phyloP scores from a whole-genome alignment of 768 basidiomycete species.

The Suillus paluster region DNA sequence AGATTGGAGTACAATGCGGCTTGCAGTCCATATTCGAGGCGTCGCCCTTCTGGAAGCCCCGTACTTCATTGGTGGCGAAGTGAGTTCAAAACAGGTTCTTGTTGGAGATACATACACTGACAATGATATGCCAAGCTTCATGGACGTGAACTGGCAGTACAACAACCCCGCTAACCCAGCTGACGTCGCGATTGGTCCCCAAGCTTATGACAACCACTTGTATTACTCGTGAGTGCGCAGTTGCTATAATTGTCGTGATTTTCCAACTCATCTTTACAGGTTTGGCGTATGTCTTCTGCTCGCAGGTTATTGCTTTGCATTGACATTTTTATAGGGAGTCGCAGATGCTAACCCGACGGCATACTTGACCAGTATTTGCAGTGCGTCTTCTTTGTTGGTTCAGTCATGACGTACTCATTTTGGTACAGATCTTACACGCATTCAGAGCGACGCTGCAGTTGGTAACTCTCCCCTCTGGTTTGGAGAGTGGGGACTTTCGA shows the following conservation, averaged over 20 bases:
- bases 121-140: constrained; percentile 54
- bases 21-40: constrained; percentile 30
- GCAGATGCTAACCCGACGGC: constrained; percentile 66
- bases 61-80: constrained; percentile 42
- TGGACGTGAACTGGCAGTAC: constrained; percentile 81
- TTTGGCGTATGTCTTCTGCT: constrained; percentile 53
- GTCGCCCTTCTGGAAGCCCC: constrained; percentile 18
- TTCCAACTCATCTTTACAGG: constrained; percentile 34
- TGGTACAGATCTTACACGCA: constrained; percentile 58
- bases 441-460: constrained; percentile 50
- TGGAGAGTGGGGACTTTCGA: constrained; percentile 66
- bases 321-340: constrained; percentile 54
- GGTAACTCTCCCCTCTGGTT: constrained; percentile 56
- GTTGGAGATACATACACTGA: neutral
- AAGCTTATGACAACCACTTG: constrained; percentile 78
- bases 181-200: constrained; percentile 68
- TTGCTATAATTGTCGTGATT: neutral
- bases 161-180: constrained; percentile 74
- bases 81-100: constrained; percentile 23
- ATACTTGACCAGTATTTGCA: constrained; percentile 72
- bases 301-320: too few relatives aligned
- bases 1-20: constrained; percentile 25
- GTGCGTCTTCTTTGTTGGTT: constrained; percentile 43
- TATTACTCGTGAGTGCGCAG: constrained; percentile 64
- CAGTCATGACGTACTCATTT: neutral